phyloP scores from a whole-genome alignment of 208 protist genomes.

The Acanthamoeba culbertsoni region DNA sequence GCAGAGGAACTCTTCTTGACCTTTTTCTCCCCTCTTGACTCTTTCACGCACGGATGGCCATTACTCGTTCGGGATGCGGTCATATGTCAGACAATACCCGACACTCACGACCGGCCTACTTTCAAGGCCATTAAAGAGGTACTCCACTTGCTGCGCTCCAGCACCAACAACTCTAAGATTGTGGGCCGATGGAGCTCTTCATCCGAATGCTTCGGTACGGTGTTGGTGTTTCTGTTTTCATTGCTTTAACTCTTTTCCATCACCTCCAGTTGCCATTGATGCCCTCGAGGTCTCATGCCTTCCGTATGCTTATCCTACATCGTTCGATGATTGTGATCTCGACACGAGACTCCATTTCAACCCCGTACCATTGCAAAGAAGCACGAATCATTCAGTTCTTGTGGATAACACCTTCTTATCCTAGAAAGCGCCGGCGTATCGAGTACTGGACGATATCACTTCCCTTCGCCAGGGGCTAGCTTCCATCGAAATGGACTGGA shows the following conservation, averaged over 20 bases:
- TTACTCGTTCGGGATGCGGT: not conserved
- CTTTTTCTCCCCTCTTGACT: not conserved
- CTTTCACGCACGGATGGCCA: not conserved
- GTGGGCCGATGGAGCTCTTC: not conserved
- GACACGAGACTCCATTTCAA: not conserved
- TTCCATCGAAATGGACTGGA: not conserved
- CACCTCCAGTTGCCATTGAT: not conserved
- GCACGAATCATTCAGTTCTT: no score
- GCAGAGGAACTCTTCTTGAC: not conserved
- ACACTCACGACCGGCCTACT: not conserved
- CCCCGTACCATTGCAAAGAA: no score
- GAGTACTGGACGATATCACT: not conserved
- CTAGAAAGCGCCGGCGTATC: not conserved
- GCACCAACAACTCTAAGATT: not conserved
- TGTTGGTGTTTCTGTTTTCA: not conserved
- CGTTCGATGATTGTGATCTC: not conserved
- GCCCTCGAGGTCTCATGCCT: not conserved
- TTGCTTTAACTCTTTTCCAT: not conserved
- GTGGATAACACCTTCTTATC: not conserved
- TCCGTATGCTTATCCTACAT: not conserved
- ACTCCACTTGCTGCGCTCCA: not conserved
- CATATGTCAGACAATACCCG: not conserved
- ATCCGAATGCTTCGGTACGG: not conserved
- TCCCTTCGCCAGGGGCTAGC: not conserved
- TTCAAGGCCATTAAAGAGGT: not conserved